These are phyloP conservation scores for Nadsonia fulvescens DNA, from an alignment of 805 yeast species.

Conservation along the genomic window DNA sequence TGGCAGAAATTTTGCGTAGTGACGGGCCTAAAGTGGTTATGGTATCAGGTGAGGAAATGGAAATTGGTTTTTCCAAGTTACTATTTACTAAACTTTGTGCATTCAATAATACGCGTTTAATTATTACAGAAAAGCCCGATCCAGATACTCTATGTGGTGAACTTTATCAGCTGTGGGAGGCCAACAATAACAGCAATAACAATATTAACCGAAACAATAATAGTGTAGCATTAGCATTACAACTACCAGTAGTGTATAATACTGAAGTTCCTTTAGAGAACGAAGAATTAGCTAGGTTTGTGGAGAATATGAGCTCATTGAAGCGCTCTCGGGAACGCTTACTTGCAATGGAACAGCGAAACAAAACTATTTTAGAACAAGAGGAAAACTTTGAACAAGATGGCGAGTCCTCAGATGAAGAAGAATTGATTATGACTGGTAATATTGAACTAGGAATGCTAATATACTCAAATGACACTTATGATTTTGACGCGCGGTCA, in stretches of 20 bases:
- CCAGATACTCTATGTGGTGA: conserved; percentile 29
- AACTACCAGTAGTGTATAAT: too few species aligned
- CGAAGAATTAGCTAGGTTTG: too few species aligned
- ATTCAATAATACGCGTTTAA: conserved; percentile 47
- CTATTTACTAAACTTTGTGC: conserved; percentile 31
- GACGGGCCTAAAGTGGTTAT: conserved; percentile 53
- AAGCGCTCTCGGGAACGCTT: conserved; percentile 11
- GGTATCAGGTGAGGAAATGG: conserved; percentile 49
- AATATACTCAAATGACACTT: conserved; percentile 18
- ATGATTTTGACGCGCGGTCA: conserved; percentile 38
- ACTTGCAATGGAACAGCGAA: conserved; percentile 20
- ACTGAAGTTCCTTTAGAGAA: too few species aligned
- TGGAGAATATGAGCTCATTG: too few species aligned
- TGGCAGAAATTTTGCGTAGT: conserved; percentile 24
- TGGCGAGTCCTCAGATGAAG: conserved; percentile 18
- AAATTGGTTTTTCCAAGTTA: conserved; percentile 36
- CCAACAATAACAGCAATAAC: conserved; percentile 17
- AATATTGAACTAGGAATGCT: conserved; percentile 14
- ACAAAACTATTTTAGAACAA: conserved; percentile 21
- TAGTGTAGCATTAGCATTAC: too few species aligned
- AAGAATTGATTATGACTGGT: conserved; percentile 11
- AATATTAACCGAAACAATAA: conserved; percentile 17
- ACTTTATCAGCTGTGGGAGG: conserved; percentile 22
- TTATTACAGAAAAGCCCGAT: conserved; percentile 53
- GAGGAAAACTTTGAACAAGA: conserved; percentile 15